Evolutionary conservation across 2,329 filamentous ascomycete genomes (phyloP), one percentile per base, ranked within the genome.

Genomic region (Fusarium goolgardi): DNA sequence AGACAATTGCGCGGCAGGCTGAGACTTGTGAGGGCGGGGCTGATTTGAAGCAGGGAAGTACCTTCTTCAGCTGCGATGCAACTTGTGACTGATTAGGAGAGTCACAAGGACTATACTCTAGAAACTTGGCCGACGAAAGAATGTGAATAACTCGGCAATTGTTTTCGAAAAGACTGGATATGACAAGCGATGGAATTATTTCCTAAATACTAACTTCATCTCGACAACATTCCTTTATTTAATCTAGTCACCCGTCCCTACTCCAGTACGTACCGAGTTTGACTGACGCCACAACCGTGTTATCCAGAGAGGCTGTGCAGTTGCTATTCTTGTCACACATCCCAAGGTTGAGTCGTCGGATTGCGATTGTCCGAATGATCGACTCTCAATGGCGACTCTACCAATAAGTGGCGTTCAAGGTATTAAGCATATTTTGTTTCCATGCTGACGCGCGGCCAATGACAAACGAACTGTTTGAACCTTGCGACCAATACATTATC

Each of bases 261-360:
- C 43, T 39, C 34, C 21, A 59, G 29, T 46, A 57, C 13, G 50
- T 63, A 43, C 50, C 59, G 18, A 51, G 35, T 56, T 50, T 51
- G 56, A 55, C 61, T 41, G 52, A 71, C 69, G 71, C 70, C 63
- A 72, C 65, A 68, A 51, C 71, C 55, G 55, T 35, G 32, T 21
- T 60, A 50, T 51, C 25, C 13, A 44, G 49, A 55, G 69, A 62
- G 71, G 71, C 71, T 70, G 70, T 71, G 71, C 62, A 59, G 31
- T 62, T 67, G 29, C 63, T 67, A 58, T 69, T 64, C 58, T 53
- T 12, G 66, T 67, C 35, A 21, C 35, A 15, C n/a, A 13, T 37
- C 35, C 35, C 35, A 37, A 37, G n/a, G 35, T 37, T 37, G 35
- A 37, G 35, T 21, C n/a, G 35, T 21, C 62, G 57, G 65, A 40